These are phyloP conservation scores for Priceomyces medius DNA, from an alignment of 805 yeast species.

Conservation along the genomic window DNA sequence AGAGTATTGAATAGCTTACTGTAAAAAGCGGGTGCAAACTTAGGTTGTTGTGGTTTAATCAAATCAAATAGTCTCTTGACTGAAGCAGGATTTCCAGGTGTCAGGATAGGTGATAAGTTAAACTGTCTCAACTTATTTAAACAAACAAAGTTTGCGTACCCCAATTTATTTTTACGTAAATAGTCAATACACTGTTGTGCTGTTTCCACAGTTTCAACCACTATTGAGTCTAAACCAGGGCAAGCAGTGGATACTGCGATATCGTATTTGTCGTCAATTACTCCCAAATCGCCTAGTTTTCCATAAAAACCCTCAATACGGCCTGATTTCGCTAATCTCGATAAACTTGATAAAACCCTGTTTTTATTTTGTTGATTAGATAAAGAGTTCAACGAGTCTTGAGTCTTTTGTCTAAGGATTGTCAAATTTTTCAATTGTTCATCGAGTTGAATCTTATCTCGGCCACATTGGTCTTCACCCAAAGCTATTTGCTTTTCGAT, in stretches of 20 bases:
- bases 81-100: slow-evolving; percentile 62
- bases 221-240: slow-evolving; percentile 87
- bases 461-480: slow-evolving; percentile 57
- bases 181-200: slow-evolving; percentile 71
- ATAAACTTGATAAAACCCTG: slow-evolving; percentile 67
- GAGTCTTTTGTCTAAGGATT: slow-evolving; percentile 56
- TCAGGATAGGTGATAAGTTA: slow-evolving; percentile 54
- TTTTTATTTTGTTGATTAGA: slow-evolving; percentile 64
- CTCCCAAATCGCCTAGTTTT: slow-evolving; percentile 88
- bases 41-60: slow-evolving; percentile 62
- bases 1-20: slow-evolving; percentile 83
- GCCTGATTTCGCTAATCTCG: slow-evolving; percentile 72
- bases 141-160: slow-evolving; percentile 85
- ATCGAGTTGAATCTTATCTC: slow-evolving; percentile 50
- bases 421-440: slow-evolving; percentile 54
- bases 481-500: slow-evolving; percentile 52
- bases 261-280: slow-evolving; percentile 84
- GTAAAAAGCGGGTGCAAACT: slow-evolving; percentile 84
- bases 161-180: slow-evolving; percentile 76
- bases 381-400: slow-evolving; percentile 64
- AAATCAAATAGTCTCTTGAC: slow-evolving; percentile 85
- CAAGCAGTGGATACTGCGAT: slow-evolving; percentile 95
- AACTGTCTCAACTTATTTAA: slow-evolving; percentile 69
- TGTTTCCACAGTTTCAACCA: slow-evolving; percentile 72
- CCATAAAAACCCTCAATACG: slow-evolving; percentile 86